Evolutionary conservation across 768 basidiomycete species (phyloP).

Genomic region (Hortiboletus campestris): DNA sequence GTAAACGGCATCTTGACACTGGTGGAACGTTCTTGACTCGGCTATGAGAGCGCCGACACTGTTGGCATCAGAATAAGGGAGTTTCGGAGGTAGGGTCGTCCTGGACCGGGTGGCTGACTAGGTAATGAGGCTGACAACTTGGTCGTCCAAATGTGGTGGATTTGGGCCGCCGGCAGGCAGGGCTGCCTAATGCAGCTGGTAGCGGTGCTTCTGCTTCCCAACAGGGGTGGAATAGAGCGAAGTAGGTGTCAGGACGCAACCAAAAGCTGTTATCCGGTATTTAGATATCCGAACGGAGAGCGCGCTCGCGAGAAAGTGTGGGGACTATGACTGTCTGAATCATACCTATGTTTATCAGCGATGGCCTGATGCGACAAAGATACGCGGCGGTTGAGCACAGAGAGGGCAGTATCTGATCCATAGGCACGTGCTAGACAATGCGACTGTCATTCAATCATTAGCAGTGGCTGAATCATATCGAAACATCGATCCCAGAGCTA

Average conservation of each 20-base stretch:
- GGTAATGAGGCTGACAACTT: constrained; percentile 12
- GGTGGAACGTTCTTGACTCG: constrained; percentile 1
- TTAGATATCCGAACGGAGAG: background rate
- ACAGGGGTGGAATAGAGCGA: too few relatives aligned
- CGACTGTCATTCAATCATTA: too few relatives aligned
- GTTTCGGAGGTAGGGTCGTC: background rate
- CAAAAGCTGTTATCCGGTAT: background rate
- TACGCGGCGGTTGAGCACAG: background rate
- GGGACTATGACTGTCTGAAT: too few relatives aligned
- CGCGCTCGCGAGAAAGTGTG: background rate
- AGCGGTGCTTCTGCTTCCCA: background rate
- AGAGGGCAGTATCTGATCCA: background rate
- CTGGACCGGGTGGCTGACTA: constrained; percentile 7
- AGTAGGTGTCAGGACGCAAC: too few relatives aligned
- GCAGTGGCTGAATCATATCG: too few relatives aligned
- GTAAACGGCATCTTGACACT: constrained; percentile 11
- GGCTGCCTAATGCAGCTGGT: background rate
- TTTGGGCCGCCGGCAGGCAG: background rate
- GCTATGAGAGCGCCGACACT: background rate
- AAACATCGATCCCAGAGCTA: background rate
- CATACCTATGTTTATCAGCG: background rate
- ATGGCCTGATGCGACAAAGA: background rate
- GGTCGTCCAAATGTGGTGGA: background rate
- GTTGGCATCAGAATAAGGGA: background rate
- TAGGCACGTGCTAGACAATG: background rate